These are phyloP conservation scores for Ceratocystis albifundus DNA, from an alignment of 2,329 filamentous ascomycete genomes.

Conservation along the genomic window DNA sequence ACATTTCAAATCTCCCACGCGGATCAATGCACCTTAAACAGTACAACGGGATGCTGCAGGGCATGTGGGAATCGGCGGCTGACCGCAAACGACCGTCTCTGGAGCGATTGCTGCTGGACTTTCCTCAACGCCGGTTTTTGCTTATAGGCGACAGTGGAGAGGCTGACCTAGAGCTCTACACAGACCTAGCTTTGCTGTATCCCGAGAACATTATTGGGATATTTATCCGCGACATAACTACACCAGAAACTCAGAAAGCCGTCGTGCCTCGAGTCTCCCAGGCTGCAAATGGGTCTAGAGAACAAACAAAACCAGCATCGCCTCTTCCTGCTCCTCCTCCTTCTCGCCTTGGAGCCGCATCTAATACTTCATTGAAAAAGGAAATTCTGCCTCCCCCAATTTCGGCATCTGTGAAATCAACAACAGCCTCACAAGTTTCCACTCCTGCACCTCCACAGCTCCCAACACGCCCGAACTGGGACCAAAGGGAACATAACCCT, in stretches of 20 bases:
- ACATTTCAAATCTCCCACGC: constrained; percentile 63
- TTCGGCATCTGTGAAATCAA: not conserved
- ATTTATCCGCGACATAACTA: constrained; percentile 94
- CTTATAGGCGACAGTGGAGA: constrained; percentile 93
- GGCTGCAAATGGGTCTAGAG: constrained; percentile 23
- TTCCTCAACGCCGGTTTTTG: constrained; percentile 75
- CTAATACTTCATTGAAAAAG: constrained; percentile 2
- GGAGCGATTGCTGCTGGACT: constrained; percentile 75
- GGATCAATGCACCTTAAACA: constrained; percentile 94
- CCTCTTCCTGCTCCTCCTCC: not conserved
- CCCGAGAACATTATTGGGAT: constrained; percentile 73
- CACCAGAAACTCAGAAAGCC: constrained; percentile 40
- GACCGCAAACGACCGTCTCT: constrained; percentile 86
- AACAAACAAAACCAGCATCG: constrained; percentile 24
- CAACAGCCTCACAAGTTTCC: not conserved
- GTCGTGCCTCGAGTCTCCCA: constrained; percentile 33
- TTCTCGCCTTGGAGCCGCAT: not conserved
- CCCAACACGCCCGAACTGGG: constrained; percentile 33
- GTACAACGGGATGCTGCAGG: constrained; percentile 92
- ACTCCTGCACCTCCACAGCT: constrained; percentile 28
- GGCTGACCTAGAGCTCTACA: constrained; percentile 93
- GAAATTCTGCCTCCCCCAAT: constrained; percentile 13
- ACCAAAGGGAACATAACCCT: not conserved
- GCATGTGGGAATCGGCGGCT: constrained; percentile 93
- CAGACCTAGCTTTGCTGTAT: constrained; percentile 75